Conservation (phyloP, 805 yeast species). For the Saturnispora besseyi region DNA sequence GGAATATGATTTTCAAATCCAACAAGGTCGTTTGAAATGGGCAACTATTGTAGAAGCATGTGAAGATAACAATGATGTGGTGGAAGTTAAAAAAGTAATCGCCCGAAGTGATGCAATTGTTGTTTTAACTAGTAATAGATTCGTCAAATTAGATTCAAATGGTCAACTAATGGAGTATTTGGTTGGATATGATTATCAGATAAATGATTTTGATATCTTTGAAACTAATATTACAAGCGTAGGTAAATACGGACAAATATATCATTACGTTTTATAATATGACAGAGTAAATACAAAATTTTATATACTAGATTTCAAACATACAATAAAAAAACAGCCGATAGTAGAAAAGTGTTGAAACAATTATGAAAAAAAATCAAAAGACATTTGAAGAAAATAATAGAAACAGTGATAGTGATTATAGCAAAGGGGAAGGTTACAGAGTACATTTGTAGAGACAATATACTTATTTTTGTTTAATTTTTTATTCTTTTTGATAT, state of each 20-base stretch:
- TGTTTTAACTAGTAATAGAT: conserved; percentile 5
- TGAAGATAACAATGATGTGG: not conserved
- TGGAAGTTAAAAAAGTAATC: conserved; percentile 3
- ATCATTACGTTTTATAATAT: not conserved
- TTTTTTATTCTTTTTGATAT: not conserved
- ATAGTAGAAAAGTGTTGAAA: not conserved
- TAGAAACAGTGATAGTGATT: not conserved
- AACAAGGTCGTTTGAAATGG: conserved; percentile 11
- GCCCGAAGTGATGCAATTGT: conserved; percentile 1
- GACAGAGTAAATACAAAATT: not conserved
- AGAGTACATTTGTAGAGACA: not conserved
- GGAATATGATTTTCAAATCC: conserved; percentile 6
- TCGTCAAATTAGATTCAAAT: conserved; percentile 6
- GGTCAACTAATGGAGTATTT: conserved; percentile 10
- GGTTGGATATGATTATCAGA: conserved; percentile 11
- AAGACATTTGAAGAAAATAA: not conserved
- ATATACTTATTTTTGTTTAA: not conserved
- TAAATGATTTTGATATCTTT: conserved; percentile 7
- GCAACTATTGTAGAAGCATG: not conserved
- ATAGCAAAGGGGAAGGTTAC: not conserved
- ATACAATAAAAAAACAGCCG: not conserved
- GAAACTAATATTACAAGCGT: conserved; percentile 6
- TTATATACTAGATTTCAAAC: not conserved
- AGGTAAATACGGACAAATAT: conserved; percentile 11
- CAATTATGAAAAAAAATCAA: not conserved